Base-by-base conservation (phyloP, 78 protist species). In the Capsaspora owczarzaki region DNA sequence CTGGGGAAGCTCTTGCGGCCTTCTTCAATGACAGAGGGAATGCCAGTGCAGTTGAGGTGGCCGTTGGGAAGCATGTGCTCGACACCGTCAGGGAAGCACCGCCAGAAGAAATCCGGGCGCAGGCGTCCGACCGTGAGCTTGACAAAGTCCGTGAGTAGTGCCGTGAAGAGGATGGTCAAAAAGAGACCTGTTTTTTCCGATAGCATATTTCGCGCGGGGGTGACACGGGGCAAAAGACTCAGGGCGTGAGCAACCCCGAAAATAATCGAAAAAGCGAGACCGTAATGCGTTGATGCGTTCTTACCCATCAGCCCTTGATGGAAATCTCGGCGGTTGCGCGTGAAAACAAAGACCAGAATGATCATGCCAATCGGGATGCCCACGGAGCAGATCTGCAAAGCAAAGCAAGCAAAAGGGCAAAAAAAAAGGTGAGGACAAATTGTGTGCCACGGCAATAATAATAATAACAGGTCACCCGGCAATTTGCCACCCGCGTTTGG, bases 91-190 rank as follows among this genome's bases (percentile, higher is more conserved):
- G 72, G 72, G 23, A 63, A 63, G 19, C 72, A 63, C 2, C 72
- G 72, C 43, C 35, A 63, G 72, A n/a, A 63, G 23, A 63, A 63
- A 41, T 63, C 72, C 22, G 72, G 72, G 12, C 72, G 72, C 8
- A 41, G 72, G 41, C 72, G 72, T 8, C 72, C 72, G 14, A 35
- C 40, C 4, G 33, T 8, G 19, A 63, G 23, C 19, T 63, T 63
- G 43, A 63, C 43, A 63, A 63, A 63, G 35, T 63, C 72, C 43
- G 72, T 63, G 41, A 35, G 6, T 2, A 63, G 6, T 2, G 20
- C 43, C 4, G 72, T 63, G 72, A 63, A 63, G 20, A 35, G n/a
- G 33, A 63, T 35, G n/a, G 72, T 8, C 72, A 63, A 35, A 63
- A 35, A 63, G n/a, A 63, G 72, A 2, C 72, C 72, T 56, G 66